Conservation (phyloP, 352 stramenopile species). For the Pythium aristosporum region DNA sequence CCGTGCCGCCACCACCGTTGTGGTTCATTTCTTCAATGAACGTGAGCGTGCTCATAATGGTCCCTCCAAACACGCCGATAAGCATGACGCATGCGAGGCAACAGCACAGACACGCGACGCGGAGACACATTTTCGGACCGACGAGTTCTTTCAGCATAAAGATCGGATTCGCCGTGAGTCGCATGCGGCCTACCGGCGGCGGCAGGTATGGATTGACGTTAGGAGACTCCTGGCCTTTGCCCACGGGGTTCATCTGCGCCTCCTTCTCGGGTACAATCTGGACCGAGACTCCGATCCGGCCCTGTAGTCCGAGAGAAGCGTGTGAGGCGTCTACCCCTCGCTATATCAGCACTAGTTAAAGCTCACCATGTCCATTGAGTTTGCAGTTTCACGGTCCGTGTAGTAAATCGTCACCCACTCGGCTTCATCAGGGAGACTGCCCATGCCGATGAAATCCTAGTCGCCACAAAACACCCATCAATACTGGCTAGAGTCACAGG, state of each 20-base stretch:
- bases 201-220: slow-evolving; percentile 92
- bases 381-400: slow-evolving; percentile 61
- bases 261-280: slow-evolving; percentile 88
- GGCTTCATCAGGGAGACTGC: slow-evolving; percentile 66
- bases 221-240: slow-evolving; percentile 76
- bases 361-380: slow-evolving; percentile 64
- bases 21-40: slow-evolving; percentile 46
- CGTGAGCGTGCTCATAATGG: slow-evolving; percentile 76
- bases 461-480: not conserved
- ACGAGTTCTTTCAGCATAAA: slow-evolving; percentile 77
- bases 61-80: slow-evolving; percentile 64
- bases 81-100: slow-evolving; percentile 63
- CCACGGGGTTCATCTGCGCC: slow-evolving; percentile 65
- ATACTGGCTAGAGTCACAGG: not conserved
- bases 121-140: slow-evolving; percentile 55
- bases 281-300: slow-evolving; percentile 55
- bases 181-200: slow-evolving; percentile 82
- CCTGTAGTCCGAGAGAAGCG: slow-evolving; percentile 25
- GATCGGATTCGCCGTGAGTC: slow-evolving; percentile 81
- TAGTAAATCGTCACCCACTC: slow-evolving; percentile 81
- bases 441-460: slow-evolving; percentile 74
- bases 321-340: not conserved
- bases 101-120: slow-evolving; percentile 46
- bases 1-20: not conserved
- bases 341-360: not conserved